These are phyloP conservation scores for Alternaria sp. DNA, from an alignment of 2,329 filamentous ascomycete genomes.

Conservation along the genomic window DNA sequence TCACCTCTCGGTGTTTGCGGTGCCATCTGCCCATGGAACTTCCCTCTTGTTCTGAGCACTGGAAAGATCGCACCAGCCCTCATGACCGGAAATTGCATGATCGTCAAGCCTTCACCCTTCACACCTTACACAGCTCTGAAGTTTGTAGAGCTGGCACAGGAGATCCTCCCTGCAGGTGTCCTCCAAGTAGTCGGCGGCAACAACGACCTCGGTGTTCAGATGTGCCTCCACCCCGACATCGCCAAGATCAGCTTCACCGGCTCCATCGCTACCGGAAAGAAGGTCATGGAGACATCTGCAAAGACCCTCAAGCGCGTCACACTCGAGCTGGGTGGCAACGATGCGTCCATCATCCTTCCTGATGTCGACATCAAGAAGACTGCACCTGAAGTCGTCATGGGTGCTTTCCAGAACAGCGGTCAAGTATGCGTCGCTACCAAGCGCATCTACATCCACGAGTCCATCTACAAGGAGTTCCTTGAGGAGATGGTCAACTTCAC, in stretches of 20 bases:
- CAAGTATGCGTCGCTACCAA: slow-evolving; percentile 53
- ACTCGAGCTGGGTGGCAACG: slow-evolving; percentile 68
- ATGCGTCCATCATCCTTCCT: slow-evolving; percentile 64
- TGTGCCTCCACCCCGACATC: slow-evolving; percentile 66
- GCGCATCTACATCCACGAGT: slow-evolving; percentile 49
- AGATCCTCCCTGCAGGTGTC: slow-evolving; percentile 68
- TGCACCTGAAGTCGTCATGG: slow-evolving; percentile 58
- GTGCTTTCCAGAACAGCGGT: slow-evolving; percentile 64
- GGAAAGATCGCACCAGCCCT: slow-evolving; percentile 65
- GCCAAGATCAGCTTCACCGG: slow-evolving; percentile 71
- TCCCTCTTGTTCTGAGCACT: slow-evolving; percentile 60
- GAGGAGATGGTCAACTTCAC: slow-evolving; percentile 55
- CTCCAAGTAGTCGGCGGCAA: slow-evolving; percentile 67
- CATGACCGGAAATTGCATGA: slow-evolving; percentile 62
- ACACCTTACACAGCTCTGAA: slow-evolving; percentile 67
- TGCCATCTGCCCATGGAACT: slow-evolving; percentile 55
- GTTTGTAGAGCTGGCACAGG: slow-evolving; percentile 63
- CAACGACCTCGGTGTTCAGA: slow-evolving; percentile 64
- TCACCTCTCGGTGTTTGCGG: slow-evolving; percentile 56
- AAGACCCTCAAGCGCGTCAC: slow-evolving; percentile 67
- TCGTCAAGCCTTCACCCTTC: slow-evolving; percentile 64
- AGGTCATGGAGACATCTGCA: slow-evolving; percentile 63
- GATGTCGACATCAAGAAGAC: slow-evolving; percentile 63
- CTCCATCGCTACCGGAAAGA: slow-evolving; percentile 66
- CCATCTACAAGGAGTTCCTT: slow-evolving; percentile 48